Base-by-base conservation (phyloP, 1,284 basidiomycete species). In the Boletus semigastroideus region DNA sequence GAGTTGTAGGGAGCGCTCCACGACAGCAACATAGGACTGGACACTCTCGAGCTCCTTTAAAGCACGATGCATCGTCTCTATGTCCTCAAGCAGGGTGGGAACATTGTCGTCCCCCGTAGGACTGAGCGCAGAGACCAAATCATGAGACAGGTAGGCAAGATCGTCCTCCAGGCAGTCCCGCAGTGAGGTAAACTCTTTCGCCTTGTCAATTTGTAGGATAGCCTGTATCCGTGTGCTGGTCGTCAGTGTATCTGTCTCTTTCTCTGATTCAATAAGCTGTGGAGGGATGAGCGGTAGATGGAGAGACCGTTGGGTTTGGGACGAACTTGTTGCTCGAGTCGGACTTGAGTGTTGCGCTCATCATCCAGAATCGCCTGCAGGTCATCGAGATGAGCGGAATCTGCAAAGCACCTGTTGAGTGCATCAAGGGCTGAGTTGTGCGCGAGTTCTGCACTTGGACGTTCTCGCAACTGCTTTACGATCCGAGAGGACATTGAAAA, bases 101-200 rank as follows among this genome's bases (percentile, higher is more conserved):
- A 73, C 66, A 31, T 66, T 71, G 5, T 78, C 74, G 36, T 72
- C 74, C 19, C 72, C 75, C 11, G 74, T 41, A 19, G 63, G 66
- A 44, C 57, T 74, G 28, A 80, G 59, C 1, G 79, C 72, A 0
- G 88, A 87, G 39, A 83, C 72, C n/a, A 92, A 74, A 52, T 83
- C 79, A 55, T 82, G 72, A 44, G 84, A 79, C 54, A 95, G 74
- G 63, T 84, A 76, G 38, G 81, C 71, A 51, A 92, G 74, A 69
- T 94, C 84, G 72, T 94, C 83, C 53, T 86, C 77, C 54, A 95
- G 74, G 46, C 80, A 80, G 67, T 92, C 90, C 22, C 91, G 78
- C 33, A 87, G 71, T n/a, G 90, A 74, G 1, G 87, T 84, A 31
- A 92, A 73, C 48, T 86, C 81, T 61, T 90, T 86, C 0, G 90